phyloP scores from a whole-genome alignment of 352 stramenopile species.

The Phytophthora brassicae region DNA sequence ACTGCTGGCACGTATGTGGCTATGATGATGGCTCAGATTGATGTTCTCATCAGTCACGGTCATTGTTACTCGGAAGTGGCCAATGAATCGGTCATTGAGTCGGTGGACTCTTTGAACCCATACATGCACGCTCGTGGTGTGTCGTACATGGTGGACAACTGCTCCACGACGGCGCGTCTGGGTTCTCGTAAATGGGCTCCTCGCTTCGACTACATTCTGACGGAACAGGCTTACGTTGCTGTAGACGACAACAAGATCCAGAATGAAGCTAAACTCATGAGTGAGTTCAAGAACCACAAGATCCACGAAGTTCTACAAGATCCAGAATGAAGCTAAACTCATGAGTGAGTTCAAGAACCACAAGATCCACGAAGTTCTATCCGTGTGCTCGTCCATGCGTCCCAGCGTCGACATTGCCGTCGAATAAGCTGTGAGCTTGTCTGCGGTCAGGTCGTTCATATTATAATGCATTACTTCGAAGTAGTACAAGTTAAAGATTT shows the following conservation, averaged over 20 bases:
- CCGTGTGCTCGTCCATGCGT: conserved; percentile 94
- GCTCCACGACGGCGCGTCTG: conserved; percentile 97
- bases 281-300: conserved; percentile 95
- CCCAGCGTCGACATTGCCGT: conserved; percentile 95
- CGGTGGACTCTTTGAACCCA: conserved; percentile 97
- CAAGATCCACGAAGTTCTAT: conserved; percentile 96
- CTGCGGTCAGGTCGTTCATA: background rate
- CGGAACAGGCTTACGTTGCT: conserved; percentile 95
- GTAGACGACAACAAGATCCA: conserved; percentile 93
- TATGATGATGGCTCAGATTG: conserved; percentile 99
- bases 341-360: conserved; percentile 96
- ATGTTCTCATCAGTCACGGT: conserved; percentile 94
- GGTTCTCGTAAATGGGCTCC: conserved; percentile 97
- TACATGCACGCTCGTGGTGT: conserved; percentile 99
- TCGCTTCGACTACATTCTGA: conserved; percentile 98
- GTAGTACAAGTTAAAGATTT: conserved; percentile 3
- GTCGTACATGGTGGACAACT: conserved; percentile 99
- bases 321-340: conserved; percentile 80
- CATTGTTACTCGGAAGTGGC: conserved; percentile 98
- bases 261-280: conserved; percentile 87
- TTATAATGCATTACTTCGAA: no score
- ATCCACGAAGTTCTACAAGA: conserved; percentile 97
- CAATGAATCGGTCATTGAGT: conserved; percentile 99
- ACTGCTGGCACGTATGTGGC: conserved; percentile 97
- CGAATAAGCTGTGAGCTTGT: conserved; percentile 43